These are phyloP conservation scores for Trichophyton simii DNA, from an alignment of 2,329 filamentous ascomycete species.

Conservation along the genomic window DNA sequence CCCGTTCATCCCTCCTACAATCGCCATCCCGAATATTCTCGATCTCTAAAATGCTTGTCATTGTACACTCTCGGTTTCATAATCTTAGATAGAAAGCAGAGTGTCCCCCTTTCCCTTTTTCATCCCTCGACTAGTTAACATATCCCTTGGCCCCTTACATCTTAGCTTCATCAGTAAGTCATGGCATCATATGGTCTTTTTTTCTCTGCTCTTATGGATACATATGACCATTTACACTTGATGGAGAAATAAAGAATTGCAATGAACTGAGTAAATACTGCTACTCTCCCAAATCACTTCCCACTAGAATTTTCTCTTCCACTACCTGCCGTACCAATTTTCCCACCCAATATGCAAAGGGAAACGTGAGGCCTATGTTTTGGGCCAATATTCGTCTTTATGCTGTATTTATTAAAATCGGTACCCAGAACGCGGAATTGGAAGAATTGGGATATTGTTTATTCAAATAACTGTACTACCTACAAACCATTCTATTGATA, in stretches of 20 bases:
- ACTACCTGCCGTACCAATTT: too few relatives aligned
- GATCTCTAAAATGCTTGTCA: background rate
- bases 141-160: too few relatives aligned
- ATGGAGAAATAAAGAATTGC: background rate
- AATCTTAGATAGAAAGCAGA: slow-evolving; percentile 5
- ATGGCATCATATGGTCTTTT: background rate
- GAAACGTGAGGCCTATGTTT: too few relatives aligned
- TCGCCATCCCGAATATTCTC: background rate
- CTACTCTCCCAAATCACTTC: background rate
- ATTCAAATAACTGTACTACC: background rate
- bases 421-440: background rate
- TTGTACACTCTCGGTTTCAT: slow-evolving; percentile 2
- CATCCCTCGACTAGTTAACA: background rate
- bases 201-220: background rate
- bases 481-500: background rate
- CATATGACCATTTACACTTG: background rate
- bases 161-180: too few relatives aligned
- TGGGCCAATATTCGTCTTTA: too few relatives aligned
- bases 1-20: background rate
- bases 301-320: too few relatives aligned
- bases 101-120: background rate
- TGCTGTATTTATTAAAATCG: background rate
- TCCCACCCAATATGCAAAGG: too few relatives aligned
- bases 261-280: background rate
- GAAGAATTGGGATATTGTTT: background rate